Conservation (phyloP, 2,329 filamentous ascomycete species). For the Fusarium sororula region DNA sequence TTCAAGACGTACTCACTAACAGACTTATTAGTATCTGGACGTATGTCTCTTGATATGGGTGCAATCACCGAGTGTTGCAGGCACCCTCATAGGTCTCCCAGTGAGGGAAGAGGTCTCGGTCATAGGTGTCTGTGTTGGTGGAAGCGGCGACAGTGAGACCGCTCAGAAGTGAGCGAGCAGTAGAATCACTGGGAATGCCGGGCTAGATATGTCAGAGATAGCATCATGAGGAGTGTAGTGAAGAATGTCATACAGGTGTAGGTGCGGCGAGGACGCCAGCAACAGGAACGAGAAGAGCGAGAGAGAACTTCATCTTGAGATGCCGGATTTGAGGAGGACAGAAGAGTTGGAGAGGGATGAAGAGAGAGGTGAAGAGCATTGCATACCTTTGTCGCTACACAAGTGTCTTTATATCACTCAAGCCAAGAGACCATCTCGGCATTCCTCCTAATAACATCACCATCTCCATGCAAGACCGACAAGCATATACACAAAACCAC, state of each 20-base stretch:
- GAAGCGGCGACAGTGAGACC: conserved; percentile 65
- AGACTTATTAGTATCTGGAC: conserved; percentile 4
- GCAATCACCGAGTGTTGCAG: conserved; percentile 72
- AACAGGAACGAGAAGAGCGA: conserved; percentile 39
- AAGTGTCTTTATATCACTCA: conserved; percentile 18
- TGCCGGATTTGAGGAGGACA: neutral
- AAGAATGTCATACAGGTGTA: conserved; percentile 38
- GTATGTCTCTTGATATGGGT: too few relatives aligned
- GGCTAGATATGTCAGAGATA: conserved; percentile 47
- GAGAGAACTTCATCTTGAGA: conserved; percentile 46
- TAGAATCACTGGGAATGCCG: conserved; percentile 68
- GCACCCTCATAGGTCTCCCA: conserved; percentile 72
- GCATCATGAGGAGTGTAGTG: neutral
- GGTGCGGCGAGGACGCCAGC: conserved; percentile 45
- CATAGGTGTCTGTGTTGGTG: conserved; percentile 66
- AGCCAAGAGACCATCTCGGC: neutral
- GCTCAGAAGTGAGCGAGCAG: conserved; percentile 66
- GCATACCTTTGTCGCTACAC: neutral
- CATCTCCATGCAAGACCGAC: neutral
- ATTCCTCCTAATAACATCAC: neutral
- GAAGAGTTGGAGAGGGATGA: neutral
- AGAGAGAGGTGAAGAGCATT: neutral
- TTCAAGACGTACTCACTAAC: conserved; percentile 35
- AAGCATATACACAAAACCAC: neutral
- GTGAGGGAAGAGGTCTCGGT: conserved; percentile 74